These are phyloP conservation scores for Gynostemma pentaphyllum DNA, from an alignment of 306 rosid species.

Conservation along the genomic window DNA sequence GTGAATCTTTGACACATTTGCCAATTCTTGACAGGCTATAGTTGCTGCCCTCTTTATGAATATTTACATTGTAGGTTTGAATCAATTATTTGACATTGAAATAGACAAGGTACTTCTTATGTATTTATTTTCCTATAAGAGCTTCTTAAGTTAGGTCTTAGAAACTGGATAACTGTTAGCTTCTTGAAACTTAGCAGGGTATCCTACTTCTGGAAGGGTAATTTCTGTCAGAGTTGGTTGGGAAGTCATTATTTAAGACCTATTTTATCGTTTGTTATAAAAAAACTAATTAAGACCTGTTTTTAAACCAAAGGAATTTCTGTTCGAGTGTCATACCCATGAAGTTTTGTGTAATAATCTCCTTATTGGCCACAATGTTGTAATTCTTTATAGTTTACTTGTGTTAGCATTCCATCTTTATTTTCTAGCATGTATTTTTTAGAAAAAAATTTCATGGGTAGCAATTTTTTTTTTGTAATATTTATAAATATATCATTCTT, in stretches of 20 bases:
- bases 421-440: background rate
- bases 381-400: background rate
- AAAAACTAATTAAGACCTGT: too few species aligned
- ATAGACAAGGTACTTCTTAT: constrained; percentile 66
- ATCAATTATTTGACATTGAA: constrained; percentile 82
- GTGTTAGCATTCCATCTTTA: background rate
- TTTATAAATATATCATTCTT: too few species aligned
- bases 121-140: background rate
- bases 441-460: too few species aligned
- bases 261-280: too few species aligned
- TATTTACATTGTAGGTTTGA: constrained; percentile 83
- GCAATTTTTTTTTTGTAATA: too few species aligned
- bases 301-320: constrained; percentile 1
- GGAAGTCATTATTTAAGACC: background rate
- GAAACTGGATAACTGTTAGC: background rate
- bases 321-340: background rate
- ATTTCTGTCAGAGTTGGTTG: background rate
- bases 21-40: constrained; percentile 54
- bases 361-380: background rate
- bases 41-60: constrained; percentile 90
- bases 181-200: background rate
- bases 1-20: background rate
- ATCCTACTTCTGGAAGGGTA: background rate
- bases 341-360: background rate
- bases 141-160: background rate